Percentiles rank a stretch among this genome's conserved stretches.
Conservation (phyloP, 1,139 yeast genomes). For the Zygoascus hellenicus region DNA sequence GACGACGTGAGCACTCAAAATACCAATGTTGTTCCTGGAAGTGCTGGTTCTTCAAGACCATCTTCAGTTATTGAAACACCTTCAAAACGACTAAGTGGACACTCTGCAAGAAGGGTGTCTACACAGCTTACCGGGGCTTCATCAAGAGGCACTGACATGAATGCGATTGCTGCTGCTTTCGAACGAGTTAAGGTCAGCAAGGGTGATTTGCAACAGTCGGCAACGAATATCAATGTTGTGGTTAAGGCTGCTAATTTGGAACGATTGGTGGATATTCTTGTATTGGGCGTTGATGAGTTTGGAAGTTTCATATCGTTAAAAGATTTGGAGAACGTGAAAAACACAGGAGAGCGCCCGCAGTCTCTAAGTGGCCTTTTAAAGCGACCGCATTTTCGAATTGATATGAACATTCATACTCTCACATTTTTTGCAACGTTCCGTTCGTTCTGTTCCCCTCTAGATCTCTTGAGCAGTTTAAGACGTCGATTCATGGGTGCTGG, state of each 20-base stretch:
- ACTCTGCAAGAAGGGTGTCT: constrained; percentile 31
- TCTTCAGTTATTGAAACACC: constrained; percentile 46
- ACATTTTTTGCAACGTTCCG: constrained; percentile 63
- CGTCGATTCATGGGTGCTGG: constrained; percentile 54
- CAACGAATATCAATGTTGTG: constrained; percentile 38
- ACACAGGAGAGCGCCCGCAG: constrained; percentile 17
- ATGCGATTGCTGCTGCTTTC: constrained; percentile 14
- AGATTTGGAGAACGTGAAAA: constrained; percentile 31
- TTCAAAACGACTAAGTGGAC: constrained; percentile 35
- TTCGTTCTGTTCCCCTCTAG: constrained; percentile 52
- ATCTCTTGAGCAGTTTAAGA: constrained; percentile 45
- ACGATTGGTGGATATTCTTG: constrained; percentile 55
- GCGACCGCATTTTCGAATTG: constrained; percentile 42
- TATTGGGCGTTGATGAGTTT: constrained; percentile 56
- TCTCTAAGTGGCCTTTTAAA: constrained; percentile 7
- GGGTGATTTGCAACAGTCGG: constrained; percentile 7
- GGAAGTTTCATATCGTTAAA: constrained; percentile 43
- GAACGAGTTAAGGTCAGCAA: constrained; percentile 10
- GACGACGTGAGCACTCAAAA: constrained; percentile 14
- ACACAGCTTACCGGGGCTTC: constrained; percentile 22
- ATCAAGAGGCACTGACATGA: constrained; percentile 12
- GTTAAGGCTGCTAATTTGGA: constrained; percentile 58
- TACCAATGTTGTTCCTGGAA: constrained; percentile 1
- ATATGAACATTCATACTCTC: constrained; percentile 53
- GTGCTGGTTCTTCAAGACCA: constrained; percentile 36